Evolutionary conservation across 108 stramenopile genomes (phyloP), one percentile per base, ranked within the genome.

Genomic region (Stephanodiscus minutulus): DNA sequence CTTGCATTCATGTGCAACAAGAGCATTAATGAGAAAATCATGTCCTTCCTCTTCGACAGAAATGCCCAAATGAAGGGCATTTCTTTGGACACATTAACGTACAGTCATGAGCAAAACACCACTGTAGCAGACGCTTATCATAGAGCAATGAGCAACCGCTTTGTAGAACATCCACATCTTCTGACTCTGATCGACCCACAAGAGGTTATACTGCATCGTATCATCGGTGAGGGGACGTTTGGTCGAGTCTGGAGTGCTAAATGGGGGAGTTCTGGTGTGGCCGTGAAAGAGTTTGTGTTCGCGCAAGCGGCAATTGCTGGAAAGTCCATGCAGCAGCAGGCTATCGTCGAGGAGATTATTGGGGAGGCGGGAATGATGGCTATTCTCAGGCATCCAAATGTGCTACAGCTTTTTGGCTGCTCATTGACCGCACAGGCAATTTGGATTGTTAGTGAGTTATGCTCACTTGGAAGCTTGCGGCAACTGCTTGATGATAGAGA

Each of bases 311-410:
- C 98, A 46, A 91, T 98, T 28, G 90, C 92, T 37, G 98, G 98
- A 63, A 96, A 85, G 53, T 96, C 97, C 43, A 70, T 86, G n/a
- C 94, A 96, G 79, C 96, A 96, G 56, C 88, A 92, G 61, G 94
- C 96, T 77, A 96, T 98, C 59, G 90, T 98, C 15, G 96, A 98
- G 77, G 98, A 97, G 76, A 98, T 98, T 54, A 97, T 98, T 50
- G 98, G 98, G 9, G 98, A 98, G 77, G 98, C 98, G 24, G 97
- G 96, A 5, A 94, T 98, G 87, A 98, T 98, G 98, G 93, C 95
- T 18, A 96, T 95, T 57, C 78, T 98, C 35, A 87, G 96, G 25
- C 98, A 98, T 71, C 97, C 97, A 3, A 95, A 97, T 54, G 95
- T 98, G 0, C 82, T 98, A 8, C 96, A 97, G 58, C 85, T 98